Evolutionary conservation across 495 filamentous ascomycete genomes (phyloP).

Genomic region (Aspergillus panamensis): DNA sequence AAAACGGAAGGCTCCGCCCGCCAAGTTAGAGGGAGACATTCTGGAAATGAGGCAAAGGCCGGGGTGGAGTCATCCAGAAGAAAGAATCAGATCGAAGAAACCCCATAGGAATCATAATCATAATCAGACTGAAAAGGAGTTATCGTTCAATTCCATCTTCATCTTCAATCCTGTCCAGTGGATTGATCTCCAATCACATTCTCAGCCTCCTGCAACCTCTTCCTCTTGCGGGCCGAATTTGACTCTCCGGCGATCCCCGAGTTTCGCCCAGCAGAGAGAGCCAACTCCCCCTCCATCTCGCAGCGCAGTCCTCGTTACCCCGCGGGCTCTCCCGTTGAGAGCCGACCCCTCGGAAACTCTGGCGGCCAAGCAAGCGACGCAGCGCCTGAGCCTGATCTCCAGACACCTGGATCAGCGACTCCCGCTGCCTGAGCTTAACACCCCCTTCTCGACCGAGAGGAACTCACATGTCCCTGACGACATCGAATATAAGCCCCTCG

Average conservation of each 20-base stretch:
- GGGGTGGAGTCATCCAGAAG: background rate
- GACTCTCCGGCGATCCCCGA: slow-evolving; percentile 37
- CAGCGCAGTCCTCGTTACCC: slow-evolving; percentile 25
- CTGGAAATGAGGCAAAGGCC: background rate
- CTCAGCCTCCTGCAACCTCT: background rate
- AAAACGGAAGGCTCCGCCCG: slow-evolving; percentile 26
- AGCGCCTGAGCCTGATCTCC: slow-evolving; percentile 74
- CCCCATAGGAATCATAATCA: background rate
- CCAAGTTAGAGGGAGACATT: background rate
- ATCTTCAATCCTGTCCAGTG: background rate
- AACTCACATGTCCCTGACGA: slow-evolving; percentile 53
- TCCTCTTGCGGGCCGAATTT: slow-evolving; percentile 2
- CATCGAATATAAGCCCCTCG: slow-evolving; percentile 52
- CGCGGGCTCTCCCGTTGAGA: slow-evolving; percentile 36
- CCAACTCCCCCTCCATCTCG: slow-evolving; percentile 17
- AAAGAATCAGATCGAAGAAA: background rate
- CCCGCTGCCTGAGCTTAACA: slow-evolving; percentile 60
- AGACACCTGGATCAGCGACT: slow-evolving; percentile 67
- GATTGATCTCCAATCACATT: background rate
- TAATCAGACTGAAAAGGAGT: background rate
- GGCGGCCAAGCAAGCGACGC: slow-evolving; percentile 56
- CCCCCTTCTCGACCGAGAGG: slow-evolving; percentile 65
- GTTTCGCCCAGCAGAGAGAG: background rate
- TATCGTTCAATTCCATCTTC: background rate
- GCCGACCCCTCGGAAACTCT: slow-evolving; percentile 46